Percentiles rank a stretch among this genome's conserved stretches.
Conservation (phyloP, 768 basidiomycete genomes). For the Hysterangium stoloniferum region DNA sequence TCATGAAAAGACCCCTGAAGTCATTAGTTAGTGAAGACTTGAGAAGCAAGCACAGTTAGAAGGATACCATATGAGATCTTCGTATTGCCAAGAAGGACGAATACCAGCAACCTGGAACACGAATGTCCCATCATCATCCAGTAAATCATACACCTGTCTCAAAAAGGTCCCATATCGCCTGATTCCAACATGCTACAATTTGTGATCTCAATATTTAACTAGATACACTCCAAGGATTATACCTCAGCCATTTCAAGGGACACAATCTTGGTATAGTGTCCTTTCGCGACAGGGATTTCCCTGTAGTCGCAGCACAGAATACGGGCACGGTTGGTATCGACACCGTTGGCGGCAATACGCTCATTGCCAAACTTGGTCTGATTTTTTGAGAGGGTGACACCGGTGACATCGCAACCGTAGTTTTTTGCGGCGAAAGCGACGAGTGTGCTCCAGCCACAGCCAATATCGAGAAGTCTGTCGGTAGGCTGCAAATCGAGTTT, state of each 20-base stretch:
- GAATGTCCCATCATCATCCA: slow-evolving; percentile 91
- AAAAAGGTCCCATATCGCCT: slow-evolving; percentile 87
- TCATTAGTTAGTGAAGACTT: not conserved
- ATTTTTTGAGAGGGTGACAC: slow-evolving; percentile 86
- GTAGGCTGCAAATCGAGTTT: slow-evolving; percentile 85
- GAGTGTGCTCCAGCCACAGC: slow-evolving; percentile 96
- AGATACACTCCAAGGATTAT: too few species aligned
- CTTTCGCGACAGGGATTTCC: slow-evolving; percentile 42
- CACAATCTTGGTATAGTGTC: slow-evolving; percentile 89
- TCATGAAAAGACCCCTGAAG: slow-evolving; percentile 88
- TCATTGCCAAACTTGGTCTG: slow-evolving; percentile 91
- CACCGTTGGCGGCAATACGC: slow-evolving; percentile 75
- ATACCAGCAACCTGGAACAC: slow-evolving; percentile 97
- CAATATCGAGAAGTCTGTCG: slow-evolving; percentile 81
- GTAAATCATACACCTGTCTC: slow-evolving; percentile 82
- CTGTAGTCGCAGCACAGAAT: slow-evolving; percentile 57
- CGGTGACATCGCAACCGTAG: slow-evolving; percentile 92
- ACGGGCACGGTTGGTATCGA: slow-evolving; percentile 88
- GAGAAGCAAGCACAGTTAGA: not conserved
- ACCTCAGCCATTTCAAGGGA: slow-evolving; percentile 98
- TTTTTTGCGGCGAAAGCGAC: slow-evolving; percentile 94
- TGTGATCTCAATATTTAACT: not conserved
- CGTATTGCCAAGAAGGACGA: slow-evolving; percentile 94
- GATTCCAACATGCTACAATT: slow-evolving; percentile 80
- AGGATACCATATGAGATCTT: slow-evolving; percentile 87